phyloP scores from a whole-genome alignment of 2,329 filamentous ascomycete genomes.

The Coniochaeta sp. region DNA sequence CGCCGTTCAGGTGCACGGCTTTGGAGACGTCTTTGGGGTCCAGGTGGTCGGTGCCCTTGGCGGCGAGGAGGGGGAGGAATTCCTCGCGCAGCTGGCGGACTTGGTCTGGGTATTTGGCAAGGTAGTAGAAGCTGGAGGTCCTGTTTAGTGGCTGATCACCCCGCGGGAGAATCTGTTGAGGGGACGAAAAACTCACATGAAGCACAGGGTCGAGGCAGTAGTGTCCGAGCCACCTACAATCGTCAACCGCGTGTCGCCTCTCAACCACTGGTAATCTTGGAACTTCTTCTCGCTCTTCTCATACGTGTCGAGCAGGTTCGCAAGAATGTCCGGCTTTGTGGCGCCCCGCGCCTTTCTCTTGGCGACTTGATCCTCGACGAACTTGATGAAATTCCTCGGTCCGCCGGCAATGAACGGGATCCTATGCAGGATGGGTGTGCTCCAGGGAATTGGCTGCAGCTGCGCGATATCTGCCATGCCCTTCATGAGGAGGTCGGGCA shows the following conservation, averaged over 20 bases:
- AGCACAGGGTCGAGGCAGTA: conserved; percentile 7
- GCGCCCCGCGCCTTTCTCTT: conserved; percentile 4
- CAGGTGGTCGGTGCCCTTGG: conserved; percentile 4
- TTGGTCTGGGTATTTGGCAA: conserved; percentile 7
- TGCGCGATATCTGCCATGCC: conserved; percentile 12
- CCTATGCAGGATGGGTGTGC: conserved; percentile 10
- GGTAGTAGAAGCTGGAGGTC: conserved; percentile 9
- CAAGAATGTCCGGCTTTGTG: conserved; percentile 3
- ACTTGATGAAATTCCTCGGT: conserved; percentile 9
- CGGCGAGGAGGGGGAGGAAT: conserved; percentile 6
- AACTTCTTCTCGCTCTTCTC: conserved; percentile 4
- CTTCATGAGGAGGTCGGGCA: conserved; percentile 8
- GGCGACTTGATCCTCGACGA: conserved; percentile 7
- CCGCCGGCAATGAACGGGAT: conserved; percentile 8
- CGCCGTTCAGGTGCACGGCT: conserved; percentile 8
- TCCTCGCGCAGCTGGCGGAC: conserved; percentile 4
- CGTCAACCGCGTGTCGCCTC: conserved; percentile 3
- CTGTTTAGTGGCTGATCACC: too few species aligned
- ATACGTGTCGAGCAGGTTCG: conserved; percentile 3
- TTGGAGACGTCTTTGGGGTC: conserved; percentile 5
- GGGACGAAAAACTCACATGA: not conserved
- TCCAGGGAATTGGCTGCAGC: conserved; percentile 12
- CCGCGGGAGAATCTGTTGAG: too few species aligned
- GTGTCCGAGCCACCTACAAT: conserved; percentile 11
- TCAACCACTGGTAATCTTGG: conserved; percentile 6